Conservation (phyloP, 2,329 filamentous ascomycete species). For the Ophiostoma australiae region DNA sequence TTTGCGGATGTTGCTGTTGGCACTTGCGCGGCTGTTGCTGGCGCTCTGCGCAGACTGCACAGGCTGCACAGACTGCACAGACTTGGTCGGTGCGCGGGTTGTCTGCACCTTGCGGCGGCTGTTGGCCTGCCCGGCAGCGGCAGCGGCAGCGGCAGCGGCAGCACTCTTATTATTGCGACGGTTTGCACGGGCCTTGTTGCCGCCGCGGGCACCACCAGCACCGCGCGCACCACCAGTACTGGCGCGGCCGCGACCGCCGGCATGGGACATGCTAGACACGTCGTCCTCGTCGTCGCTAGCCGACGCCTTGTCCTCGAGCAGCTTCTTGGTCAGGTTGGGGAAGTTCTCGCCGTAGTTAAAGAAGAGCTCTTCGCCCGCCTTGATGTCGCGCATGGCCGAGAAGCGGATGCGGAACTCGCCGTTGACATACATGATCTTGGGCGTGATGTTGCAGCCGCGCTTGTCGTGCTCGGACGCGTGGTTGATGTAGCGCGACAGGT, state of each 20-base stretch:
- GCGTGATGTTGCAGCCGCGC: slow-evolving; percentile 55
- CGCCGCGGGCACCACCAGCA: background rate
- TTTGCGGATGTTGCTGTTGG: background rate
- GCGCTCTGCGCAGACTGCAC: background rate
- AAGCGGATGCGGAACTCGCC: slow-evolving; percentile 73
- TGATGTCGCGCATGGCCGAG: slow-evolving; percentile 61
- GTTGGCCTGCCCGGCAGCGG: background rate
- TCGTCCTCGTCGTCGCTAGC: slow-evolving; percentile 23
- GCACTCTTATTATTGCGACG: background rate
- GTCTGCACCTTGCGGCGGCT: slow-evolving; percentile 18
- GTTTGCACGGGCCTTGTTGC: background rate
- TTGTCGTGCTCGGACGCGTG: slow-evolving; percentile 53
- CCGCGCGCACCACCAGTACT: background rate
- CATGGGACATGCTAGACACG: too few relatives aligned
- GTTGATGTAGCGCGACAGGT: slow-evolving; percentile 79
- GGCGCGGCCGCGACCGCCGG: too few relatives aligned
- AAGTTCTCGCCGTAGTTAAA: slow-evolving; percentile 75
- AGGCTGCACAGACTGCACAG: background rate
- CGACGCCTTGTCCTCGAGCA: slow-evolving; percentile 42
- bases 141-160: background rate
- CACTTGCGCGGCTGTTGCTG: slow-evolving; percentile 7
- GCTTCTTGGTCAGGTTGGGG: slow-evolving; percentile 54
- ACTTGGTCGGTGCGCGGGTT: slow-evolving; percentile 20
- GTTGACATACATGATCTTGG: slow-evolving; percentile 67
- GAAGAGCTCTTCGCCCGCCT: slow-evolving; percentile 69